Percentiles rank a stretch among this genome's conserved stretches.
Evolutionary conservation across 2,329 filamentous ascomycete genomes (phyloP).

Genomic region (Epichloe sp.): DNA sequence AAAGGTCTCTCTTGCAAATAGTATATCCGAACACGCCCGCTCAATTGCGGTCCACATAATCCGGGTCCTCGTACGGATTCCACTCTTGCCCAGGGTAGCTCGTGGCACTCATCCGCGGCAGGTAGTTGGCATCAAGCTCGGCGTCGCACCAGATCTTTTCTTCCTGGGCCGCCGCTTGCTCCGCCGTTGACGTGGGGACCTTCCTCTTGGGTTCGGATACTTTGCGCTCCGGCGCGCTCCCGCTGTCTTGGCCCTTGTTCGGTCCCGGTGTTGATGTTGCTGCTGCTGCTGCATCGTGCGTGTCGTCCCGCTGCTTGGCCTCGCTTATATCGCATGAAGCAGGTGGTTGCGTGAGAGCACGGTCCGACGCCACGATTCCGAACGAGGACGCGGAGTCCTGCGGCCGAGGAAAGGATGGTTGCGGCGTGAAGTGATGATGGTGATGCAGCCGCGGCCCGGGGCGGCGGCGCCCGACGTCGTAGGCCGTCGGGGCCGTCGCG

Average conservation of each 20-base stretch:
- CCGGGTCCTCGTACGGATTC: constrained; percentile 38
- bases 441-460: too few relatives aligned
- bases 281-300: too few relatives aligned
- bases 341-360: too few relatives aligned
- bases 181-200: constrained; percentile 2
- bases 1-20: constrained; percentile 36
- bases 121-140: constrained; percentile 6
- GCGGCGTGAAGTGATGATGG: too few relatives aligned
- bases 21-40: too few relatives aligned
- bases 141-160: too few relatives aligned
- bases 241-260: neutral
- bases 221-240: neutral
- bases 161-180: constrained; percentile 10
- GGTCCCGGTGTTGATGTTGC: too few relatives aligned
- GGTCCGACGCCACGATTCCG: neutral
- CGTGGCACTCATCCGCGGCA: constrained; percentile 49
- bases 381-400: constrained; percentile 3
- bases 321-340: too few relatives aligned
- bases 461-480: constrained; percentile 11
- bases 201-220: neutral
- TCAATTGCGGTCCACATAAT: constrained; percentile 16
- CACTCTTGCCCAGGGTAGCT: constrained; percentile 61
- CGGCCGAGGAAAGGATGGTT: neutral
- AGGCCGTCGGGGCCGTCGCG: constrained; percentile 15
- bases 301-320: too few relatives aligned